Percentiles rank a stretch among this genome's conserved stretches.
phyloP scores from a whole-genome alignment of 345 rosid genomes.

The Brassica incana region DNA sequence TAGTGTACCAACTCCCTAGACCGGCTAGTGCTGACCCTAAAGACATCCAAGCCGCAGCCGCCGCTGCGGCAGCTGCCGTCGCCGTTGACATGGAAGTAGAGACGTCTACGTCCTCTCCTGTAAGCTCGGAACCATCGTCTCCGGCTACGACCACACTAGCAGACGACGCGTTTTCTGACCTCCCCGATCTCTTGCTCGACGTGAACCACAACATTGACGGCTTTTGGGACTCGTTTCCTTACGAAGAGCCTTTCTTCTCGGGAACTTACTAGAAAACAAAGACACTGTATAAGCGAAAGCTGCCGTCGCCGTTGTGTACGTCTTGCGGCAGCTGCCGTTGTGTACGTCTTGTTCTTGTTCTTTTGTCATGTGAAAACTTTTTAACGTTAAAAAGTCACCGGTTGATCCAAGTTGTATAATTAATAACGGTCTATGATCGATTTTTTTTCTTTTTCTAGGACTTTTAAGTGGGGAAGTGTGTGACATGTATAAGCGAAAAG shows the following conservation, averaged over 20 bases:
- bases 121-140: slow-evolving; percentile 28
- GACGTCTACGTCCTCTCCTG: slow-evolving; percentile 22
- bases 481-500: slow-evolving; percentile 13
- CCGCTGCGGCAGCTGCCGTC: slow-evolving; percentile 49
- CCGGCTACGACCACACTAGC: slow-evolving; percentile 16
- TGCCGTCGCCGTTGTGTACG: slow-evolving; percentile 3
- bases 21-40: slow-evolving; percentile 71
- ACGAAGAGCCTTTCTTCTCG: slow-evolving; percentile 32
- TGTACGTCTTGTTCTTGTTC: not conserved
- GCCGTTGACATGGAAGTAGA: slow-evolving; percentile 21
- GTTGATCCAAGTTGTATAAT: slow-evolving; percentile 23
- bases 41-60: slow-evolving; percentile 90
- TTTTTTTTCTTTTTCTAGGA: not conserved
- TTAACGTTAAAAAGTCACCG: slow-evolving; percentile 9
- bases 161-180: slow-evolving; percentile 66
- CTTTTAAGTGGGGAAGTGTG: slow-evolving; percentile 8
- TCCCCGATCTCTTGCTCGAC: slow-evolving; percentile 64
- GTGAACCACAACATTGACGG: slow-evolving; percentile 45
- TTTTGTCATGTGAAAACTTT: slow-evolving; percentile 6
- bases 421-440: not conserved
- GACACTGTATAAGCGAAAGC: not conserved
- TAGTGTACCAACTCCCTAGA: slow-evolving; percentile 72
- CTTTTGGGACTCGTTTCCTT: slow-evolving; percentile 43
- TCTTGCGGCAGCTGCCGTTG: not conserved
- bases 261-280: slow-evolving; percentile 20